Conservation (phyloP, 257 asterid genomes). For the Penstemon eatonii region DNA sequence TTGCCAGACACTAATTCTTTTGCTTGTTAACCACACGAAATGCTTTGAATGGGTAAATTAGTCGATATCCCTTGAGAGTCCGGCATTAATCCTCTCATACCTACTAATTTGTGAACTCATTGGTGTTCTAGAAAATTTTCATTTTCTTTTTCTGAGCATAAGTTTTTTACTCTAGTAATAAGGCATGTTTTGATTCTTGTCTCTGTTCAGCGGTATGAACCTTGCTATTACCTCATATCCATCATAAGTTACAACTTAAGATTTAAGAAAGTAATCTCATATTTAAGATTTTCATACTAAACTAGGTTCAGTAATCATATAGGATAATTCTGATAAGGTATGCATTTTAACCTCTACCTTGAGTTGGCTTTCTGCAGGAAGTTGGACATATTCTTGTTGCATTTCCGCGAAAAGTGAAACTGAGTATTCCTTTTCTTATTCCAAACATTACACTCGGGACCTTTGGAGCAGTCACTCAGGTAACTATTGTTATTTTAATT, state of each 20-base stretch:
- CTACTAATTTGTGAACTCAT: too few relatives aligned
- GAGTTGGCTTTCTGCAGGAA: slow-evolving; percentile 75
- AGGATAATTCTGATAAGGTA: neutral
- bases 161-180: neutral
- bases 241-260: neutral
- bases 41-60: too few relatives aligned
- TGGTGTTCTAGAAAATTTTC: neutral
- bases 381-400: slow-evolving; percentile 92
- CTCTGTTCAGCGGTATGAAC: slow-evolving; percentile 11
- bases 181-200: neutral
- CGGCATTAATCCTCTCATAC: too few relatives aligned
- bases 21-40: too few relatives aligned
- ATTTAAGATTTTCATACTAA: slow-evolving; percentile 11
- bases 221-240: slow-evolving; percentile 7
- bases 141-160: neutral
- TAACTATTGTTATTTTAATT: slow-evolving; percentile 5
- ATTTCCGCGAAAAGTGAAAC: slow-evolving; percentile 79
- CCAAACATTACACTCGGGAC: slow-evolving; percentile 96
- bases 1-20: too few relatives aligned
- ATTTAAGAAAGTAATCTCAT: slow-evolving; percentile 11
- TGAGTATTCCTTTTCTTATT: slow-evolving; percentile 88
- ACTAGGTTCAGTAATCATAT: neutral
- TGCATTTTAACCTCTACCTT: slow-evolving; percentile 30
- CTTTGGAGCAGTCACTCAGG: slow-evolving; percentile 99
- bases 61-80: too few relatives aligned